A percentile compares a stretch with the other conserved stretches of the same genome.
These are phyloP conservation scores for Herpetomonas muscarum DNA, from an alignment of 208 protist genomes.

Conservation along the genomic window DNA sequence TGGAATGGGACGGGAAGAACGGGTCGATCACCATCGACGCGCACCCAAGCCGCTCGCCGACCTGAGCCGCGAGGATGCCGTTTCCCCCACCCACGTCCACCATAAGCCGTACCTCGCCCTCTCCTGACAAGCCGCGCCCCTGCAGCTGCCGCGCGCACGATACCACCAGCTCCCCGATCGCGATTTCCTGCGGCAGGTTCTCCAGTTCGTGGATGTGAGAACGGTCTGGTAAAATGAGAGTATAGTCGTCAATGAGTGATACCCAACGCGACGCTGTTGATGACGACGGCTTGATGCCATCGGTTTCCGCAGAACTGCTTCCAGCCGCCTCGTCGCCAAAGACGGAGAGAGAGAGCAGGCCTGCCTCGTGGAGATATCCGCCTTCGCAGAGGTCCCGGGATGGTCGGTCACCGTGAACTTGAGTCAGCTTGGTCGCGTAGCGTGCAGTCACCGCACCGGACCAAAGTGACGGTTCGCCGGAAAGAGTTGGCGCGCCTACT, in stretches of 20 bases:
- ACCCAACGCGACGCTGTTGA: too few species aligned
- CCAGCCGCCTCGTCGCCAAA: slow-evolving; percentile 2
- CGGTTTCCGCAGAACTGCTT: neutral
- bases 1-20: slow-evolving; percentile 59
- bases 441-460: neutral
- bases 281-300: too few species aligned
- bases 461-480: slow-evolving; percentile 7
- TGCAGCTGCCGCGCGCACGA: neutral
- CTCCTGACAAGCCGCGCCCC: neutral
- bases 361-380: slow-evolving; percentile 20
- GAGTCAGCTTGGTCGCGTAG: neutral
- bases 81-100: slow-evolving; percentile 83
- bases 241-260: slow-evolving; percentile 44
- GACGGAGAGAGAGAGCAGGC: slow-evolving; percentile 11
- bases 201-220: slow-evolving; percentile 55
- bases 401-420: slow-evolving; percentile 4
- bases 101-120: slow-evolving; percentile 19
- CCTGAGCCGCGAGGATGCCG: slow-evolving; percentile 68
- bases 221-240: slow-evolving; percentile 42
- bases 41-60: slow-evolving; percentile 54
- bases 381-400: slow-evolving; percentile 16
- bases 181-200: slow-evolving; percentile 67
- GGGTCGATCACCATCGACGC: slow-evolving; percentile 69
- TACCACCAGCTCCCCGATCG: slow-evolving; percentile 43
- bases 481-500: neutral